Evolutionary conservation across 1,284 basidiomycete genomes (phyloP).

Genomic region (Malassezia furfur): DNA sequence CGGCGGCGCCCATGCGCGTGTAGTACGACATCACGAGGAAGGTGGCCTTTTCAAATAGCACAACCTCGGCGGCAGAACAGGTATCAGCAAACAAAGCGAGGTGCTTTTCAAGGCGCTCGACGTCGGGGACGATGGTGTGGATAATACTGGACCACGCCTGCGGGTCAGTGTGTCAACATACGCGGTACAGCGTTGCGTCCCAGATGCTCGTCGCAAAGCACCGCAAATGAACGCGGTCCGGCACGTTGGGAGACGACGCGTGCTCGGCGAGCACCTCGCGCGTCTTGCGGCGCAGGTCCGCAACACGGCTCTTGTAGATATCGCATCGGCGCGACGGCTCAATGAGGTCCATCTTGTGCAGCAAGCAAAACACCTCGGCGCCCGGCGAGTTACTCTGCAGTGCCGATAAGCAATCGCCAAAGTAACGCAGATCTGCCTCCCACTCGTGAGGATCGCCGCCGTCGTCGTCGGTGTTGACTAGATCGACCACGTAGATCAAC

Average conservation of each 20-base stretch:
- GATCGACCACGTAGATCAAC: conserved; percentile 95
- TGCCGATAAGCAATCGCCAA: conserved; percentile 37
- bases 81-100: conserved; percentile 73
- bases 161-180: conserved; percentile 47
- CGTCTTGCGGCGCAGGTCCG: conserved; percentile 34
- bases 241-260: conserved; percentile 54
- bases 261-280: conserved; percentile 21
- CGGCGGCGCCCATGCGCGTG: neutral
- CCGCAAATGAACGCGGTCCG: conserved; percentile 35
- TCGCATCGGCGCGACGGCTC: conserved; percentile 55
- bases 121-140: conserved; percentile 89
- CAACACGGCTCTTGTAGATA: conserved; percentile 56
- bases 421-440: conserved; percentile 49
- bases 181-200: conserved; percentile 93
- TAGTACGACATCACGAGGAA: conserved; percentile 74
- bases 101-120: conserved; percentile 73
- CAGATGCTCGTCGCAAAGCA: conserved; percentile 90
- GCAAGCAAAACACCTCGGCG: conserved; percentile 75
- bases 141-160: conserved; percentile 97
- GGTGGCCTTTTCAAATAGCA: conserved; percentile 91
- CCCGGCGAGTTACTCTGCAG: conserved; percentile 50
- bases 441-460: conserved; percentile 51
- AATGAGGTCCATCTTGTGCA: conserved; percentile 88
- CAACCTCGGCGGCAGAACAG: conserved; percentile 80
- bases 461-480: conserved; percentile 49